These are phyloP conservation scores for Chlorella sorokiniana DNA, from an alignment of 139 green algal species.

Conservation along the genomic window DNA sequence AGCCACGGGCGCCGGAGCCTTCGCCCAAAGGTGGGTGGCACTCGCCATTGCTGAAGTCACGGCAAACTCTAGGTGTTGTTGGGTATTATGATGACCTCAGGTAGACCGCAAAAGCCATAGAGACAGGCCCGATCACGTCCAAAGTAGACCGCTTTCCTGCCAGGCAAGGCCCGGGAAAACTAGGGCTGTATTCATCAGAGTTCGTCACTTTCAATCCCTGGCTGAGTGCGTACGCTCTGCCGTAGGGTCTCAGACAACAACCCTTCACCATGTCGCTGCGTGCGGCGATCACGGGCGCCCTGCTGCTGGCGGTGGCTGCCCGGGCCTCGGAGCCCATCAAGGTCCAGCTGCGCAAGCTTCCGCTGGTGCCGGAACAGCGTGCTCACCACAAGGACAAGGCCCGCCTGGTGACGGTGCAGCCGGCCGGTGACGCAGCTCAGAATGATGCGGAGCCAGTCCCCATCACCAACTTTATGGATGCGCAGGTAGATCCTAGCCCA, in stretches of 20 bases:
- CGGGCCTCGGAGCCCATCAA: not conserved
- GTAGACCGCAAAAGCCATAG: no score
- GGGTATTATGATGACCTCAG: no score
- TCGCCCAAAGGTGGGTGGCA: not conserved
- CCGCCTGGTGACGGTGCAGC: conserved; percentile 12
- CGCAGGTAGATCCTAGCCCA: not conserved
- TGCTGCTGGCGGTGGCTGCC: not conserved
- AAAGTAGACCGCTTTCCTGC: no score
- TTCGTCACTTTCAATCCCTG: no score
- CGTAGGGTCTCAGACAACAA: not conserved
- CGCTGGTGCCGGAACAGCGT: conserved; percentile 9
- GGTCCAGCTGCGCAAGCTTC: conserved; percentile 23
- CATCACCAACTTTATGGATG: conserved; percentile 55
- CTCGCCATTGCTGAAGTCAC: no score
- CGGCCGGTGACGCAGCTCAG: not conserved
- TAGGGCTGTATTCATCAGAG: no score
- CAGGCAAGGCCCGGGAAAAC: no score
- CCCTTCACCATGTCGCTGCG: not conserved
- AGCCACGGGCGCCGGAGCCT: not conserved
- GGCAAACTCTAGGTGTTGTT: no score
- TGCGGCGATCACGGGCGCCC: not conserved
- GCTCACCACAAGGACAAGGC: conserved; percentile 13
- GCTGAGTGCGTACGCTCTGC: no score
- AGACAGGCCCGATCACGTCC: no score
- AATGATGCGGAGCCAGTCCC: conserved; percentile 16